These are phyloP conservation scores for Fagopyrum homotropicum DNA, from an alignment of 148 eudicot genomes.

Conservation along the genomic window DNA sequence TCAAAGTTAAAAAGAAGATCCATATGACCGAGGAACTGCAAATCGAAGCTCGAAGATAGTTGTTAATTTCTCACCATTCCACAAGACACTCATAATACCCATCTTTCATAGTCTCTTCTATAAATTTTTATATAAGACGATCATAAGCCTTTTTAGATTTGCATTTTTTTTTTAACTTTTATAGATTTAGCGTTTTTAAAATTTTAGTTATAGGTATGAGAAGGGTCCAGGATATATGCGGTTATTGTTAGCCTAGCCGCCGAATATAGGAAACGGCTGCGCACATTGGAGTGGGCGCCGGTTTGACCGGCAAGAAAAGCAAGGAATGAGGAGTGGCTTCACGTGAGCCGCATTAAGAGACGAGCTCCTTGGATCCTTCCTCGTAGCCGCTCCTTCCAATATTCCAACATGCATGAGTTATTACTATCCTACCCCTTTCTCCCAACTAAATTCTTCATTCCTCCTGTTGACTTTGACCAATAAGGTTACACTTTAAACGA, in stretches of 20 bases:
- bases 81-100: too few relatives aligned
- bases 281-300: neutral
- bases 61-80: too few relatives aligned
- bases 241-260: neutral
- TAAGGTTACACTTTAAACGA: neutral
- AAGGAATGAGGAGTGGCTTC: constrained; percentile 9
- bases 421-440: neutral
- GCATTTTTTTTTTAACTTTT: too few relatives aligned
- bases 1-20: too few relatives aligned
- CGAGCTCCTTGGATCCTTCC: neutral
- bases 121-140: too few relatives aligned
- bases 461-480: constrained; percentile 6
- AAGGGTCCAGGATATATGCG: neutral
- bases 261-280: constrained; percentile 1
- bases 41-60: too few relatives aligned
- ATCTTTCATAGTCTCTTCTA: too few relatives aligned
- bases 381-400: neutral
- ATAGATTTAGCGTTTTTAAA: too few relatives aligned
- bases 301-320: constrained; percentile 1
- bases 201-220: neutral
- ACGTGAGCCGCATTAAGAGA: neutral
- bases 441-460: neutral
- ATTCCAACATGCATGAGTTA: neutral
- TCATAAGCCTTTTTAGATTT: too few relatives aligned
- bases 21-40: too few relatives aligned